These are phyloP conservation scores for Prunus dulcis DNA, from an alignment of 306 rosid species.

Conservation along the genomic window DNA sequence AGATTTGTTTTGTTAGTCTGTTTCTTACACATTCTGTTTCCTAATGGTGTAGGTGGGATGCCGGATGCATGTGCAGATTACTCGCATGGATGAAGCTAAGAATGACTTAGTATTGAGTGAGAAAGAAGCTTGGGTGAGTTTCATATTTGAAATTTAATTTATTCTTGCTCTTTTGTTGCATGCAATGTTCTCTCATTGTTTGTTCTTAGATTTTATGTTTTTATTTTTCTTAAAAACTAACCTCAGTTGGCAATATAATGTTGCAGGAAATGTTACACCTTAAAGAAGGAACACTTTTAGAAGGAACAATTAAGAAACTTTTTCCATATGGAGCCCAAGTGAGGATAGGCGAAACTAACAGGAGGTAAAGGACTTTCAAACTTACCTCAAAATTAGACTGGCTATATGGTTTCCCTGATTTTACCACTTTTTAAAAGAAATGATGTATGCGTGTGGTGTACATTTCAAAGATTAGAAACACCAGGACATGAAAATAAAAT, in stretches of 20 bases:
- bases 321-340: constrained; percentile 87
- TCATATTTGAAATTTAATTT: constrained; percentile 11
- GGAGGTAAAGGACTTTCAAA: constrained; percentile 51
- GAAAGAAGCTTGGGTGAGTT: constrained; percentile 90
- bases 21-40: constrained; percentile 22
- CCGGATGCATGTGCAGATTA: constrained; percentile 54
- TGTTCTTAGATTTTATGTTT: neutral
- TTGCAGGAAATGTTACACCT: constrained; percentile 66
- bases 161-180: constrained; percentile 12
- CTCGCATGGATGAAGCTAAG: constrained; percentile 70
- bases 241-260: constrained; percentile 8
- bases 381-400: constrained; percentile 8
- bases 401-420: neutral
- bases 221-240: constrained; percentile 14
- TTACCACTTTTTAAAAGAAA: neutral
- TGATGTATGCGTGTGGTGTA: too few species aligned
- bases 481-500: neutral
- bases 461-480: neutral
- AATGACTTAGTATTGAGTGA: constrained; percentile 79
- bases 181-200: neutral
- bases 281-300: constrained; percentile 77
- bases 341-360: constrained; percentile 60
- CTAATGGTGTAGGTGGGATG: constrained; percentile 69
- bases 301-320: constrained; percentile 76
- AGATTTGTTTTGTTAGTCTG: constrained; percentile 1